These are phyloP conservation scores for Chloromonas sp. DNA, from an alignment of 163 green algal species.

Conservation along the genomic window DNA sequence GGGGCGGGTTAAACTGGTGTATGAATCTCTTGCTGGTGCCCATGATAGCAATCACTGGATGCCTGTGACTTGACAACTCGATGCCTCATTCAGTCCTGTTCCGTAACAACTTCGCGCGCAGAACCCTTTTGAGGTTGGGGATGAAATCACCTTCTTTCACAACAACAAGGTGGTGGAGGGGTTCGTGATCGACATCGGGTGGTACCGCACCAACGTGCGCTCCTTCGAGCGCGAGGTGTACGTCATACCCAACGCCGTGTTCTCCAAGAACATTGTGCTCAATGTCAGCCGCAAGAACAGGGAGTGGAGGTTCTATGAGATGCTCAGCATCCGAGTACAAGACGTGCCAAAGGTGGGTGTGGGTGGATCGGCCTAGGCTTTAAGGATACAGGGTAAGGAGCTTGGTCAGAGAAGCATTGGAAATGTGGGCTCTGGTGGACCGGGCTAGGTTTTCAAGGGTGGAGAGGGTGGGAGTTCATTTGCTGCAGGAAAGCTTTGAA, in stretches of 20 bases:
- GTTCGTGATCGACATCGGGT: constrained; percentile 89
- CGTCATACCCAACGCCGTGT: constrained; percentile 60
- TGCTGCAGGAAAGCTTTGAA: no score
- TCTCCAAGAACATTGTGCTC: constrained; percentile 86
- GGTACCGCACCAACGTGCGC: constrained; percentile 58
- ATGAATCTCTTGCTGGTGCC: no score
- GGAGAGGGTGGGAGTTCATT: no score
- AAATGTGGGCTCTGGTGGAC: no score
- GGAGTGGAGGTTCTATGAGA: constrained; percentile 88
- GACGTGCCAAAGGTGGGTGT: constrained; percentile 62
- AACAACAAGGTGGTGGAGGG: constrained; percentile 74
- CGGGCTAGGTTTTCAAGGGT: no score
- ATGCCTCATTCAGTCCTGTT: no score
- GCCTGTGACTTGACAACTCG: no score
- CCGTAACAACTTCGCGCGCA: constrained; percentile 4
- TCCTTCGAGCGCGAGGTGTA: constrained; percentile 75
- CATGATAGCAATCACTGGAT: no score
- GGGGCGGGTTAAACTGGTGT: no score
- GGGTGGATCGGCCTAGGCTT: no score
- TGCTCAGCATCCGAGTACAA: constrained; percentile 68
- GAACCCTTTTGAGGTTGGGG: constrained; percentile 85
- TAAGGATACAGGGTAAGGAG: no score
- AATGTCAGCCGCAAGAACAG: constrained; percentile 84
- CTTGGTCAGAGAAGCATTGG: no score
- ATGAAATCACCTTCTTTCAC: constrained; percentile 80